phyloP scores from a whole-genome alignment of 2,329 filamentous ascomycete species.

The Penicillium sp. region DNA sequence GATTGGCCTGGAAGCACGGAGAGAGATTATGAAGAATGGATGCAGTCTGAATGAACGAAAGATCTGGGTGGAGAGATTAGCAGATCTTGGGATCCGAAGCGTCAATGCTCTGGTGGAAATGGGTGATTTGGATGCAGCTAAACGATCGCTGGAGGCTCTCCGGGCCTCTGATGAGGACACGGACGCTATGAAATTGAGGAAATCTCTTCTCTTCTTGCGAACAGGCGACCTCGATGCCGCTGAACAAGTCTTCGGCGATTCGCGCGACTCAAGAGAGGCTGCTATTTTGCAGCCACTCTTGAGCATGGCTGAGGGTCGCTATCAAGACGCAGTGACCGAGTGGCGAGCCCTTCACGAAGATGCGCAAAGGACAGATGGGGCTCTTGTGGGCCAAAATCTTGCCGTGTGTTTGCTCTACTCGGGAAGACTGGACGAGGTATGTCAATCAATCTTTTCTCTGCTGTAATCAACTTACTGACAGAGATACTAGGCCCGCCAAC shows the following conservation, averaged over 20 bases:
- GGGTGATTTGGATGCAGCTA: constrained; percentile 82
- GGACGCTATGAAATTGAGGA: constrained; percentile 42
- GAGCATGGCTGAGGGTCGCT: constrained; percentile 77
- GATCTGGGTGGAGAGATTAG: constrained; percentile 72
- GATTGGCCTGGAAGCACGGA: constrained; percentile 75
- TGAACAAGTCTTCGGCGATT: constrained; percentile 54
- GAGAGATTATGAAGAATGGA: constrained; percentile 57
- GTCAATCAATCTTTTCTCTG: constrained; percentile 20
- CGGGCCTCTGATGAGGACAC: constrained; percentile 36
- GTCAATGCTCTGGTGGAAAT: constrained; percentile 64
- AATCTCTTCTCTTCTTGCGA: constrained; percentile 73
- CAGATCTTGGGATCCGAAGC: constrained; percentile 71
- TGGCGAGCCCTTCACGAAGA: constrained; percentile 62
- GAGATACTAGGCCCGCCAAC: constrained; percentile 59
- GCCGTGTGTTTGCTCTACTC: constrained; percentile 84
- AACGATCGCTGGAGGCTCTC: constrained; percentile 69
- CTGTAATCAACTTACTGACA: constrained; percentile 8
- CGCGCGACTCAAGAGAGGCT: constrained; percentile 45
- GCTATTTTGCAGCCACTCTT: constrained; percentile 62
- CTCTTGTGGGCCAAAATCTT: constrained; percentile 78
- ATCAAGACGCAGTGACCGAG: constrained; percentile 62
- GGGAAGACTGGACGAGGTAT: constrained; percentile 72
- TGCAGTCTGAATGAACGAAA: constrained; percentile 59
- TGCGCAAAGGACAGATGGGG: constrained; percentile 55
- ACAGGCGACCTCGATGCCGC: constrained; percentile 77